phyloP scores from a whole-genome alignment of 78 protist genomes.

The Capsaspora owczarzaki region DNA sequence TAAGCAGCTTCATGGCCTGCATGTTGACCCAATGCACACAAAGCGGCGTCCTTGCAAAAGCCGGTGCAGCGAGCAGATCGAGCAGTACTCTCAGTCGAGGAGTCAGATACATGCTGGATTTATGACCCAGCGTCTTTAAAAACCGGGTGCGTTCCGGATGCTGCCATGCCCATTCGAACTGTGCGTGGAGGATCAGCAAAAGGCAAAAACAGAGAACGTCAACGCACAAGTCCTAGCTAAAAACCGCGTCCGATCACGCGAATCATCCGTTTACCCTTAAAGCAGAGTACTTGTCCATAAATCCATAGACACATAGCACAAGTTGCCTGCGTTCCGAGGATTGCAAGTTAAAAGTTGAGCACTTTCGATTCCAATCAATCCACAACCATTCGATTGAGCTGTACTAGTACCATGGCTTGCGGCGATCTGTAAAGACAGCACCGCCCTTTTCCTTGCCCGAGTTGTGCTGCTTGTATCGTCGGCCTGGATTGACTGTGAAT shows the following conservation, averaged over 20 bases:
- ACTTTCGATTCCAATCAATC: not conserved
- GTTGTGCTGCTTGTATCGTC: not conserved
- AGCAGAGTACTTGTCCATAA: not conserved
- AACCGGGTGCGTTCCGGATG: not conserved
- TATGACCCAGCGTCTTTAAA: too few species aligned
- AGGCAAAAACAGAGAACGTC: too few species aligned
- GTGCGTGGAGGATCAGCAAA: not conserved
- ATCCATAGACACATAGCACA: not conserved
- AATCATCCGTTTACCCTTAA: not conserved
- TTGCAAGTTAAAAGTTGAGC: not conserved
- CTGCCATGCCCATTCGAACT: conserved; percentile 4
- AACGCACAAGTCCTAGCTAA: too few species aligned
- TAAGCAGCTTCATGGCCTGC: too few species aligned
- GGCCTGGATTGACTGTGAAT: not conserved
- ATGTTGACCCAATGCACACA: too few species aligned
- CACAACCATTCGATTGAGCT: not conserved
- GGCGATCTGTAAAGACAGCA: not conserved
- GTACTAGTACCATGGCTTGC: not conserved
- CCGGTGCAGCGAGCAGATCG: too few species aligned
- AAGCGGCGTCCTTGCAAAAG: too few species aligned
- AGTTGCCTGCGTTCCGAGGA: not conserved
- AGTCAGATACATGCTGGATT: too few species aligned
- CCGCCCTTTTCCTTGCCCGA: not conserved
- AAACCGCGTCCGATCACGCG: not conserved
- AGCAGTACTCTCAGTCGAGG: too few species aligned